These are phyloP conservation scores for Evansstolkia leycettana DNA, from an alignment of 495 filamentous ascomycete species.

Conservation along the genomic window DNA sequence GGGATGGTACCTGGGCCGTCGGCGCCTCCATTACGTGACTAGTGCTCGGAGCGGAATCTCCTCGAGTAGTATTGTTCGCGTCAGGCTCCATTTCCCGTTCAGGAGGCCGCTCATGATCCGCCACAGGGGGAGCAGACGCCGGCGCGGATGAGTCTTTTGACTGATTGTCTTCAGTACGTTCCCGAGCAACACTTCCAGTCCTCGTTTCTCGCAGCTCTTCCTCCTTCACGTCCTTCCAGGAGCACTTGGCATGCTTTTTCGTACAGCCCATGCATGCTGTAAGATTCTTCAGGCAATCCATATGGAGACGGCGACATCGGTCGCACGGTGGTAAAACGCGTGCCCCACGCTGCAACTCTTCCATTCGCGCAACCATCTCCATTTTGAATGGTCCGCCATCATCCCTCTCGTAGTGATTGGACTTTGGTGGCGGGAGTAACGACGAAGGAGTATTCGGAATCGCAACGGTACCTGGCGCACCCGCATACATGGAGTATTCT, in stretches of 20 bases:
- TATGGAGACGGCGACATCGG: conserved; percentile 64
- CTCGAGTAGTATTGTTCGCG: conserved; percentile 10
- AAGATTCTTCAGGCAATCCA: conserved; percentile 73
- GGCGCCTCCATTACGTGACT: conserved; percentile 7
- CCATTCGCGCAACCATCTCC: conserved; percentile 62
- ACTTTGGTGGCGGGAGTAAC: conserved; percentile 36
- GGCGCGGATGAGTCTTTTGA: neutral
- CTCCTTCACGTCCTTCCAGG: conserved; percentile 65
- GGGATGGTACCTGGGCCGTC: conserved; percentile 14
- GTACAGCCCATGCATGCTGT: conserved; percentile 81
- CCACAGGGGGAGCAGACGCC: neutral
- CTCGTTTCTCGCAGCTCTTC: conserved; percentile 43
- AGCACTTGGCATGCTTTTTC: conserved; percentile 77
- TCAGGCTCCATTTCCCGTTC: neutral
- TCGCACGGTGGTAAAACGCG: conserved; percentile 70
- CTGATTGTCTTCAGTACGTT: conserved; percentile 9
- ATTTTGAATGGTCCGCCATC: conserved; percentile 51
- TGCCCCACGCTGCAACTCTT: conserved; percentile 60
- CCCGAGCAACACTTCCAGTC: conserved; percentile 6
- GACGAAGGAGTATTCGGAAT: conserved; percentile 40
- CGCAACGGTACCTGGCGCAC: conserved; percentile 31
- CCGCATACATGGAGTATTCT: conserved; percentile 25
- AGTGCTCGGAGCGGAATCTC: conserved; percentile 22
- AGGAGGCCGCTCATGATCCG: neutral
- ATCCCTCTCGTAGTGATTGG: conserved; percentile 38